Evolutionary conservation across 1,284 basidiomycete species (phyloP), one percentile per base, ranked within the genome.

Genomic region (Tetrapyrgos nigripes): DNA sequence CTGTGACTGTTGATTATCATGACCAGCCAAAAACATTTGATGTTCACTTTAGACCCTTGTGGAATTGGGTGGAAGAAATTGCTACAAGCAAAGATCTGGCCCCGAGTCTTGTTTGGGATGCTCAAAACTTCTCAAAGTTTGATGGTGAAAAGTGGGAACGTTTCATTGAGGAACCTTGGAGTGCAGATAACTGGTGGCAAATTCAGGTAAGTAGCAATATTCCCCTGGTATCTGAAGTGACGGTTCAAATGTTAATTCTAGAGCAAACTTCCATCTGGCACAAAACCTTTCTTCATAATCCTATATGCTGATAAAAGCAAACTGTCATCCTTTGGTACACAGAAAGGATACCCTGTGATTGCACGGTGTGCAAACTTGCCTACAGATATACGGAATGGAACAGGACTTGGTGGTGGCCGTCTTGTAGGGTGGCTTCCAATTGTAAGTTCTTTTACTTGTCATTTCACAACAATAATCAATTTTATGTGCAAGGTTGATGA

Each of bases 231-330:
- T 21, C 8, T 19, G 5, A 6, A 49, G 9, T 33, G 14, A 8
- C 31, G 14, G 31, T 33, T 33, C 31, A 8, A 40, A 11, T 40
- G 17, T 17, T 40, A 9, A 17, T 21, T 50, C 17, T 26, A 50
- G 29, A 4, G 17, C 23, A 40, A 37, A 19, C 29, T 52, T 23
- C 19, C 24, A 10, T n/a, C 29, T 19, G 26, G 61, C 37, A 65
- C 53, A 21, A 68, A 64, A 19, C 66, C 70, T 0, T 31, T 75
- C 1, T 59, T 50, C 0, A 66, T 70, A 40, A 68, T 71, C 17
- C 28, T 83, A 1, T 83, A 80, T 72, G 76, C 79, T 6, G 77
- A 83, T 59, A 83, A 82, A 56, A 77, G 76, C 5, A 71, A 74
- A 19, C 65, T 83, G 0, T 81, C 78, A 0, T 72, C 70, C 0